phyloP scores from a whole-genome alignment of 768 basidiomycete genomes.

The Tylopilus cervinicoccineus region DNA sequence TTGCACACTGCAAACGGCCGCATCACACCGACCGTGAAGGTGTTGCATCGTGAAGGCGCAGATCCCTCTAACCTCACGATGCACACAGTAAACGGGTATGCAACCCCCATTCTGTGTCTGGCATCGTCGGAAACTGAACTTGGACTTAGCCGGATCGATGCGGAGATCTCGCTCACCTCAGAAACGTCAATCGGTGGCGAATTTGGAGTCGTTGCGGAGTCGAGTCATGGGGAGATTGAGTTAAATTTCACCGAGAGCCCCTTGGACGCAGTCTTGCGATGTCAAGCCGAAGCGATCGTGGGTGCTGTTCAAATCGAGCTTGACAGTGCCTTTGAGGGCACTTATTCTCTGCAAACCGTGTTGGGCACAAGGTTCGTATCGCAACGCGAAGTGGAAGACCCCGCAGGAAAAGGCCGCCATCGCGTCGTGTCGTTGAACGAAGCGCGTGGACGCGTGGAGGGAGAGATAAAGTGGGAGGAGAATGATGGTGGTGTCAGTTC shows the following conservation, averaged over 20 bases:
- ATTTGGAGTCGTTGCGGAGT: slow-evolving; percentile 31
- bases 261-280: slow-evolving; percentile 32
- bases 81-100: slow-evolving; percentile 42
- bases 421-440: slow-evolving; percentile 21
- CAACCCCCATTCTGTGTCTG: not conserved
- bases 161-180: slow-evolving; percentile 31
- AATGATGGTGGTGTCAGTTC: slow-evolving; percentile 16
- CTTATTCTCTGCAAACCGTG: slow-evolving; percentile 30
- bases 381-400: slow-evolving; percentile 27
- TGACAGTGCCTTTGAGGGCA: slow-evolving; percentile 40
- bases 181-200: slow-evolving; percentile 25
- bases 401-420: slow-evolving; percentile 33
- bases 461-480: slow-evolving; percentile 24
- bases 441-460: slow-evolving; percentile 8
- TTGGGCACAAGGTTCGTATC: slow-evolving; percentile 20
- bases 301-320: slow-evolving; percentile 24
- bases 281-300: slow-evolving; percentile 30
- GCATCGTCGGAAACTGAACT: not conserved
- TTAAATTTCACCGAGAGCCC: slow-evolving; percentile 32
- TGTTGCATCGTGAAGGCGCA: slow-evolving; percentile 28
- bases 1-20: slow-evolving; percentile 37
- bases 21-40: slow-evolving; percentile 37
- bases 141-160: slow-evolving; percentile 15
- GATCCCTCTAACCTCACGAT: slow-evolving; percentile 30
- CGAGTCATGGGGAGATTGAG: slow-evolving; percentile 28